A percentile compares a stretch with the other conserved stretches of the same genome.
phyloP scores from a whole-genome alignment of 2,329 filamentous ascomycete species.

The Phoma sp. region DNA sequence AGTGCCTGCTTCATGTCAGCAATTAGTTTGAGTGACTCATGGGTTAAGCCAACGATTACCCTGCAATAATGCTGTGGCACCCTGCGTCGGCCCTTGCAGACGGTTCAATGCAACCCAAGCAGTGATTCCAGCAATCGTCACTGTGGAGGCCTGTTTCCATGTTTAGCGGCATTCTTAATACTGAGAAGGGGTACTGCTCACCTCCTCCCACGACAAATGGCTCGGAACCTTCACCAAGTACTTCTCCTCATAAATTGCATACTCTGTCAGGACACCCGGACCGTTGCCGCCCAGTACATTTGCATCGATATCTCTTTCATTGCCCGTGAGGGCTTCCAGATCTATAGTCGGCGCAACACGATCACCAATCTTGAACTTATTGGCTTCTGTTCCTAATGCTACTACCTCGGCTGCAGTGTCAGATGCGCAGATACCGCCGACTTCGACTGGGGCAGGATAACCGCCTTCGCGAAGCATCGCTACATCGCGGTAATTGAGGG shows the following conservation, averaged over 20 bases:
- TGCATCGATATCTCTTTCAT: slow-evolving; percentile 14
- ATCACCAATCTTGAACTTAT: slow-evolving; percentile 28
- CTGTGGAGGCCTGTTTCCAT: slow-evolving; percentile 22
- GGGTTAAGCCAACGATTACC: slow-evolving; percentile 1
- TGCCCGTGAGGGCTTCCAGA: slow-evolving; percentile 18
- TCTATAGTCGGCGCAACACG: slow-evolving; percentile 27
- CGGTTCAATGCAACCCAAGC: slow-evolving; percentile 31
- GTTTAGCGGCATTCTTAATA: neutral
- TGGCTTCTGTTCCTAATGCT: slow-evolving; percentile 24
- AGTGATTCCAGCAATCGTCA: slow-evolving; percentile 30
- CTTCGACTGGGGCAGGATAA: slow-evolving; percentile 21
- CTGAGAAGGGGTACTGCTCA: too few relatives aligned
- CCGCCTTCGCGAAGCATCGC: slow-evolving; percentile 30
- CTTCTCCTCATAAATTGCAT: slow-evolving; percentile 32
- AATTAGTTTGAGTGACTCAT: neutral
- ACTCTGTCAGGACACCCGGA: slow-evolving; percentile 33
- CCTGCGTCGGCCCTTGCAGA: slow-evolving; percentile 11
- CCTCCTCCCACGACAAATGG: slow-evolving; percentile 36
- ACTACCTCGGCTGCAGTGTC: slow-evolving; percentile 36
- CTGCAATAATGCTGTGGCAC: slow-evolving; percentile 23
- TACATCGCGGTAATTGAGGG: slow-evolving; percentile 36
- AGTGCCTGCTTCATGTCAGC: slow-evolving; percentile 34
- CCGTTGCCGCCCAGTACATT: slow-evolving; percentile 21
- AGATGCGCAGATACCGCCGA: slow-evolving; percentile 29
- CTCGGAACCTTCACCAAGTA: slow-evolving; percentile 29